Base-by-base conservation (phyloP, 352 stramenopile genomes). In the Phytophthora sansomeana region DNA sequence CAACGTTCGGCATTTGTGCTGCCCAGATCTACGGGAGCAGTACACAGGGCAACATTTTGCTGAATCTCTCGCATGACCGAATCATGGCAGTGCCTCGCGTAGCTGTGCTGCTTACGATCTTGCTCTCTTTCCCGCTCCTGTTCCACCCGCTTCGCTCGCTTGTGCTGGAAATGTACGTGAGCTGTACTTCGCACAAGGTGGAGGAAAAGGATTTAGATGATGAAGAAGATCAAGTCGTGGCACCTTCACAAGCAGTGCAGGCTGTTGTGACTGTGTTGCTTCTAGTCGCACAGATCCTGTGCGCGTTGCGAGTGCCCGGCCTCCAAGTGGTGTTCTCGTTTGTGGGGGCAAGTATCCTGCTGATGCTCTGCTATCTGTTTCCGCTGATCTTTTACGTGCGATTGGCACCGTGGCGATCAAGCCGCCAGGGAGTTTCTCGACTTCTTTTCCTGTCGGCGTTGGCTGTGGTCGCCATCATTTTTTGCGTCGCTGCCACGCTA, bases 291-390 rank as follows among this genome's bases (percentile, higher is more conserved):
- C 77, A 89, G 29, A 67, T 90, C 42, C 44, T 87, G 19, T 85
- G 71, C 19, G 81, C 81, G 3, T 75, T 85, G 47, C 77, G 66
- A 35, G 80, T 90, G 3, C 81, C 81, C 17, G 81, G 81, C 55
- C 74, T 82, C 44, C 76, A 84, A 69, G 81, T 93, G 39, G 83
- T 91, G 6, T 93, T 93, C 60, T 93, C 82, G 1, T 89, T 93
- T 52, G 83, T 91, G 3, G 85, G 85, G 4, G 83, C 85, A 26
- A 92, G 81, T 58, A 89, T 89, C 50, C 58, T 93, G 46, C 57
- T 90, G 44, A 74, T 91, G 58, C 68, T 93, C 0, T 93, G 85
- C 64, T 93, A 93, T 69, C 41, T 89, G 16, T 81, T 93, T 57
- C 85, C 85, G 4, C 60, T 77, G 28, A 63, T 89, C 3, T 91